Evolutionary conservation across 371 early-diverging fungal genomes (phyloP).

Genomic region (Thermomucor indicae-seudaticae): DNA sequence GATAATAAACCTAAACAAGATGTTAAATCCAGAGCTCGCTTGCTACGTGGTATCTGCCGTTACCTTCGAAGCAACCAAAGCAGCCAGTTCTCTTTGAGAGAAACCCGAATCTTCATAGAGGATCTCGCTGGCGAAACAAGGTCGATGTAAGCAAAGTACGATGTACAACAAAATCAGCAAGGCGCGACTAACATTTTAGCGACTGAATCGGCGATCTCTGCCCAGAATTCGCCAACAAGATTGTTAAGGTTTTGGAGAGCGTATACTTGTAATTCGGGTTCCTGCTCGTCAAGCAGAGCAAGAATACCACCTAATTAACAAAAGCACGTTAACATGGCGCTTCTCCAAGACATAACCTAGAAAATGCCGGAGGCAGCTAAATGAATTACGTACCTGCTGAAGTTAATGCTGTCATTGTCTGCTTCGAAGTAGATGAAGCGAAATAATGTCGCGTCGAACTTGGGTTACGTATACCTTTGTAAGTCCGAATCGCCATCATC

Average conservation of each 20-base stretch:
- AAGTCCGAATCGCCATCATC: too few species aligned
- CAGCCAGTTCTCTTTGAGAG: conserved; percentile 83
- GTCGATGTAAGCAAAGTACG: not conserved
- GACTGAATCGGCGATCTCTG: conserved; percentile 93
- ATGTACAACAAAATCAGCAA: too few species aligned
- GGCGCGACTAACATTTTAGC: conserved; percentile 83
- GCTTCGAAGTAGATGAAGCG: not conserved
- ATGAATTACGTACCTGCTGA: conserved; percentile 39
- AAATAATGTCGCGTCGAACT: conserved; percentile 1
- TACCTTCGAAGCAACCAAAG: conserved; percentile 95
- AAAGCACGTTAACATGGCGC: too few species aligned
- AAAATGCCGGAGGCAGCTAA: not conserved
- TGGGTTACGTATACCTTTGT: conserved; percentile 2
- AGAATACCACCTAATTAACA: conserved; percentile 76
- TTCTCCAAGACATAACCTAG: not conserved
- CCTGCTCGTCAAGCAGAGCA: conserved; percentile 89
- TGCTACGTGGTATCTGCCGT: not conserved
- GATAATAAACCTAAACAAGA: conserved; percentile 74
- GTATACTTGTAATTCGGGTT: conserved; percentile 86
- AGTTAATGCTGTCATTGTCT: conserved; percentile 40
- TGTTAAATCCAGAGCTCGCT: not conserved
- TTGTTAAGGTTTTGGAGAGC: conserved; percentile 86
- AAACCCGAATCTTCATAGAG: conserved; percentile 89
- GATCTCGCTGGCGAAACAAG: conserved; percentile 63
- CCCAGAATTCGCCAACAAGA: conserved; percentile 94